These are phyloP conservation scores for Echinochloa phyllopogon DNA, from an alignment of 176 grass and related monocot species.

Conservation along the genomic window DNA sequence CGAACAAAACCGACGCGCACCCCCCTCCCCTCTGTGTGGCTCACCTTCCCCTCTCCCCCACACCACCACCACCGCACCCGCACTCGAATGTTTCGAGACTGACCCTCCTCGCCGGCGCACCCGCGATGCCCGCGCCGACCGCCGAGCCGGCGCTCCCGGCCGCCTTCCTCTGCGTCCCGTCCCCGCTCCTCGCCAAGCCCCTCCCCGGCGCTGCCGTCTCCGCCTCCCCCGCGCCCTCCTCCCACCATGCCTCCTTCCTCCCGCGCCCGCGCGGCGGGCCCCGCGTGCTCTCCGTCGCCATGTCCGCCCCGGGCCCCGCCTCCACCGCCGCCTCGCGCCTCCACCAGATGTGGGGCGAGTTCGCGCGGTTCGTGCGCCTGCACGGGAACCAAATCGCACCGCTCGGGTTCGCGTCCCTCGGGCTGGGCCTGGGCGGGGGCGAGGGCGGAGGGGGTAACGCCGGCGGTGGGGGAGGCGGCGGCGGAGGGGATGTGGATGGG, in stretches of 20 bases:
- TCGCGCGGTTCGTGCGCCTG: conserved; percentile 65
- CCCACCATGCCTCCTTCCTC: conserved; percentile 44
- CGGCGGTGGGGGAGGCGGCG: conserved; percentile 15
- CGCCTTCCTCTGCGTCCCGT: conserved; percentile 48
- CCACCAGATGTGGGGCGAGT: conserved; percentile 62
- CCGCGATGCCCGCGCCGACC: conserved; percentile 54
- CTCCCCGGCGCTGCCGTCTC: conserved; percentile 30
- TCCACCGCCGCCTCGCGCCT: conserved; percentile 35
- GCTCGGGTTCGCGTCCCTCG: conserved; percentile 76
- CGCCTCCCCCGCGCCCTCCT: conserved; percentile 16
- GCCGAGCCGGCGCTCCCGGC: conserved; percentile 49
- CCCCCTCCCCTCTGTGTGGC: conserved; percentile 38
- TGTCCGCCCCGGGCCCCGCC: conserved; percentile 12
- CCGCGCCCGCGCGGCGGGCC: conserved; percentile 47
- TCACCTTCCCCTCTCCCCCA: conserved; percentile 40
- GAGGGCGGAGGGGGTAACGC: background rate
- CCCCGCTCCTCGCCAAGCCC: conserved; percentile 46
- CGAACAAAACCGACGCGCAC: conserved; percentile 28
- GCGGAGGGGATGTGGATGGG: conserved; percentile 34
- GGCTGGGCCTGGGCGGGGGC: conserved; percentile 26
- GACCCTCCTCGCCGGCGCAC: conserved; percentile 13
- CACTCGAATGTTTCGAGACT: conserved; percentile 15
- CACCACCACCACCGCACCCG: background rate
- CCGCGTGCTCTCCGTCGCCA: conserved; percentile 43
- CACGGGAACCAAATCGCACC: conserved; percentile 69